phyloP scores from a whole-genome alignment of 768 basidiomycete species.

The Dendrothele bispora region DNA sequence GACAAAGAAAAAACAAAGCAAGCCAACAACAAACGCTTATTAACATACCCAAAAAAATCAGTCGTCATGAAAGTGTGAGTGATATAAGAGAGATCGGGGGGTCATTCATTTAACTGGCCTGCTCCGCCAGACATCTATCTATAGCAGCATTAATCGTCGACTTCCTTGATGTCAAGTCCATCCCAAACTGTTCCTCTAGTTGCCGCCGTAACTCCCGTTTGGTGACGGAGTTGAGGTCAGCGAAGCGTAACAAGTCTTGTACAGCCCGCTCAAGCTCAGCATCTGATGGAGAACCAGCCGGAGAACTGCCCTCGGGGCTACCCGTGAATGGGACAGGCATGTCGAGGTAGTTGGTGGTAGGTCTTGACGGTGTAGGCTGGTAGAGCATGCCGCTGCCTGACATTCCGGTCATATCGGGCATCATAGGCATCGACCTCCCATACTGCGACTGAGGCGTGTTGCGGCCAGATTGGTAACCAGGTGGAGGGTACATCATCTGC shows the following conservation, averaged over 20 bases:
- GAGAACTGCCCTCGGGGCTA: conserved; percentile 54
- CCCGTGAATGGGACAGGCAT: conserved; percentile 56
- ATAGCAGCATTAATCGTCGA: conserved; percentile 75
- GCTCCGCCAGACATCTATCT: conserved; percentile 53
- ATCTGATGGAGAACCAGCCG: conserved; percentile 56
- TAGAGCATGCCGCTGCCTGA: conserved; percentile 37
- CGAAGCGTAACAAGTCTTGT: conserved; percentile 67
- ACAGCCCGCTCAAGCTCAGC: conserved; percentile 75
- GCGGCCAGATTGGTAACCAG: conserved; percentile 76
- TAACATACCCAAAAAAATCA: neutral
- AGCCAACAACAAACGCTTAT: neutral
- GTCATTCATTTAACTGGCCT: conserved; percentile 19
- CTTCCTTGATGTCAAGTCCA: conserved; percentile 74
- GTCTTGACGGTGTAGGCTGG: conserved; percentile 67
- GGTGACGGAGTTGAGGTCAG: conserved; percentile 88
- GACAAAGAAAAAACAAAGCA: neutral
- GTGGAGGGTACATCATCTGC: conserved; percentile 53
- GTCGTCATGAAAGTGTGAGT: too few species aligned
- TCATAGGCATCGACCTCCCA: conserved; percentile 20
- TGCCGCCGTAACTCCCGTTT: conserved; percentile 87
- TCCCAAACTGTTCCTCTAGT: conserved; percentile 80
- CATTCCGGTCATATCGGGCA: conserved; percentile 21
- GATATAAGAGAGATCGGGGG: too few species aligned
- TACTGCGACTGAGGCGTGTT: conserved; percentile 62
- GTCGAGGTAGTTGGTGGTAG: conserved; percentile 76